Base-by-base conservation (phyloP, 257 asterid genomes). In the Penstemon davidsonii region DNA sequence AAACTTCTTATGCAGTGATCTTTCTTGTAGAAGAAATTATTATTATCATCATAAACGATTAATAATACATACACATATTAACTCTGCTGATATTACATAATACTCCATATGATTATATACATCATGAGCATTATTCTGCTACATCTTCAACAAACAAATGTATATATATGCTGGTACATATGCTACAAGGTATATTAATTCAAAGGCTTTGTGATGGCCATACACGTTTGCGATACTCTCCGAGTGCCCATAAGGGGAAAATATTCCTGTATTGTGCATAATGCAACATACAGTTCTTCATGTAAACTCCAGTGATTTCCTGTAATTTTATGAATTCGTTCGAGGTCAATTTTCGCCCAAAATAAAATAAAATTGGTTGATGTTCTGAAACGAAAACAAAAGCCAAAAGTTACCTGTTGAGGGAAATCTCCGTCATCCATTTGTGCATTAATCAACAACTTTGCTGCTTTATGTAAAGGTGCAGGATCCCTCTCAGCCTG, bases 341-440 rank as follows among this genome's bases (percentile, higher is more conserved):
- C 33, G 3, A 25, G 33, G 33, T 25, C 33, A 25, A 25, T 25
- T 25, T 25, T 25, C 2, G 33, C 1, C 1, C 1, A 2, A 25
- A 25, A 25, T 1, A 25, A 2, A 25, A 25, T 1, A 25, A 25
- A 25, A 0, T 25, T 25, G 33, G 33, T 25, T 1, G 33, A 25
- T 25, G 33, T 25, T 25, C 33, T 25, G 33, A 25, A 25, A 25
- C 33, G 33, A 25, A 15, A 15, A 15, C 18, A 15, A 15, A 15
- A 15, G 18, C 18, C 0, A 15, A 15, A 42, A 19, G 11, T 56
- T 74, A 87, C 95, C 90, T 86, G 86, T 76, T 91, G 97, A 15
- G 97, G 97, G 38, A 88, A 88, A 73, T 82, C 95, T 40, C 96
- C 96, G 67, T 90, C 83, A 0, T 88, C 84, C 96, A 85, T 83